These are phyloP conservation scores for Sergeia podlipaevii DNA, from an alignment of 208 protist species.

Conservation along the genomic window DNA sequence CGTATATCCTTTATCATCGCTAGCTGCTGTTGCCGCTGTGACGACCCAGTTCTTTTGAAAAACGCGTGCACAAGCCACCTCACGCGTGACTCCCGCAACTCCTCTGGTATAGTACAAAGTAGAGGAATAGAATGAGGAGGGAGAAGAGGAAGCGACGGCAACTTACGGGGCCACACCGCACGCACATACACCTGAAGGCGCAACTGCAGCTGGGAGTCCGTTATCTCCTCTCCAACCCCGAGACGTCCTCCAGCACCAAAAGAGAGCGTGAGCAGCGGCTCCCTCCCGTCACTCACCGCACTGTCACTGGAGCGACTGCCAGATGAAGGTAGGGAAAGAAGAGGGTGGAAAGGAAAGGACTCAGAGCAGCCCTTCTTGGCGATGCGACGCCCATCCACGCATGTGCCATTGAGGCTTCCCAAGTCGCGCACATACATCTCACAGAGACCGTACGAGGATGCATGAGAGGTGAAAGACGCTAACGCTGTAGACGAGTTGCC, in stretches of 20 bases:
- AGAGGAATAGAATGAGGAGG: too few relatives aligned
- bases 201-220: conserved; percentile 11
- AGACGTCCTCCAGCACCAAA: conserved; percentile 25
- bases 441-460: conserved; percentile 18
- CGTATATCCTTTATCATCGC: too few relatives aligned
- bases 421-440: conserved; percentile 22
- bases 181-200: conserved; percentile 31
- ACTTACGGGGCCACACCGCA: conserved; percentile 6
- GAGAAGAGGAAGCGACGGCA: too few relatives aligned
- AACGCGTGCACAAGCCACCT: too few relatives aligned
- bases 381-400: conserved; percentile 22
- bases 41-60: too few relatives aligned
- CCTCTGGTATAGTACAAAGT: too few relatives aligned
- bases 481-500: too few relatives aligned
- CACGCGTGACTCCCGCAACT: too few relatives aligned
- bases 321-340: conserved; percentile 1
- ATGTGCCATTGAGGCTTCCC: conserved; percentile 33
- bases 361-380: background rate
- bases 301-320: too few relatives aligned
- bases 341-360: background rate
- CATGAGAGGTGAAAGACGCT: too few relatives aligned
- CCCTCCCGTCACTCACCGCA: too few relatives aligned
- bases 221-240: conserved; percentile 15
- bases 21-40: too few relatives aligned
- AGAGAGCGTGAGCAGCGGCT: conserved; percentile 22